Base-by-base conservation (phyloP, 805 yeast species). In the Ascoidea tarda region DNA sequence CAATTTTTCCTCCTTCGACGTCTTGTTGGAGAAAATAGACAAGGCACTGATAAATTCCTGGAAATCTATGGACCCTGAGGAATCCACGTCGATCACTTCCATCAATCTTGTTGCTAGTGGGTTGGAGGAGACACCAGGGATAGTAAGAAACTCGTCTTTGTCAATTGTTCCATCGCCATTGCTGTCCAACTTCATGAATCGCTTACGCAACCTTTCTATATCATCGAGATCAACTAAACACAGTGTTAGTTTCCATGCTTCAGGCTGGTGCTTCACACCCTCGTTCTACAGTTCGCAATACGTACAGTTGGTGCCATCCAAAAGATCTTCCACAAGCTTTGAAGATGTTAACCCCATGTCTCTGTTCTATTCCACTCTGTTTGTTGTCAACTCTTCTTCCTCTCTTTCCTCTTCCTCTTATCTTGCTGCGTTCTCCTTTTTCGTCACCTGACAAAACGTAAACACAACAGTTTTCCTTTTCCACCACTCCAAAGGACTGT, bases 101-200 rank as follows among this genome's bases (percentile, higher is more conserved):
- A 95, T 85, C 53, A 93, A 79, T 51, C 99, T 74, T 5, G 81
- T 71, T 0, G 97, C 96, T 50, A 93, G 72, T 5, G 99, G 99
- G 61, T 93, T 93, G 32, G 84, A 76, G 5, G 87, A 79, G 32
- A 93, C 88, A 0, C 97, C 96, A 0, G 99, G 99, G 46, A 93
- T 91, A 1, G 88, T 79, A 59, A 91, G 72, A 62, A 95, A 91
- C 67, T 93, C 99, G 46, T 81, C 81, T 59, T 84, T 85, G 55
- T 93, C 97, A 49, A 93, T 85, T 5, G 95, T 82, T 1, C 99
- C 99, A 2, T 89, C 82, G 53, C 88, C 84, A 66, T 93, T 98
- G 56, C 85, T 82, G 66, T 93, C 99, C 51, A 93, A 71, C 62
- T 95, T 93, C 95, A 90, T 87, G 66, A 93, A 93, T 58, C 99